Percentiles rank a stretch among this genome's conserved stretches.
Conservation (phyloP, 345 rosid genomes). For the Gossypium thurberi region DNA sequence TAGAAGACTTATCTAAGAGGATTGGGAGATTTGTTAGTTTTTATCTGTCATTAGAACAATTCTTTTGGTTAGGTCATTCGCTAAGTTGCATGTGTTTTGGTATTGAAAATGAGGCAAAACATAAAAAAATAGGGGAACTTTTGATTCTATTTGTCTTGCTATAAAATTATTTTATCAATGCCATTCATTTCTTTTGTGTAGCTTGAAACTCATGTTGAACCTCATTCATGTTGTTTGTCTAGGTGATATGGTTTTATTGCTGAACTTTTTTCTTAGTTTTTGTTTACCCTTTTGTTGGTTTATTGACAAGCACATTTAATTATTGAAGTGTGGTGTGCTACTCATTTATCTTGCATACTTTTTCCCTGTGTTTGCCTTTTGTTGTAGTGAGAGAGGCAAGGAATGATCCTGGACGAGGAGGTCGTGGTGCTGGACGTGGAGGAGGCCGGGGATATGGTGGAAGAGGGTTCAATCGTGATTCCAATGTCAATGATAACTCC, state of each 20-base stretch:
- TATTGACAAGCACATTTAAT: not conserved
- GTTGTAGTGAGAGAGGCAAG: constrained; percentile 66
- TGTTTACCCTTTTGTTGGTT: not conserved
- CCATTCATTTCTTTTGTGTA: not conserved
- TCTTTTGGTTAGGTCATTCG: not conserved
- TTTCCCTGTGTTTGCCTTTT: constrained; percentile 1
- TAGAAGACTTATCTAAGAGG: not conserved
- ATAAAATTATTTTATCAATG: not conserved
- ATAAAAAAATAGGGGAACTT: not conserved
- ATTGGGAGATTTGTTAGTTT: not conserved
- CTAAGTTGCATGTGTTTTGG: not conserved
- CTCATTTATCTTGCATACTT: not conserved
- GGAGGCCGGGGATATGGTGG: constrained; percentile 56
- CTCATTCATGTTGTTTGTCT: not conserved
- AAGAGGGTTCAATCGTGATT: constrained; percentile 55
- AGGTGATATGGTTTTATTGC: not conserved
- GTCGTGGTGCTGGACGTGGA: constrained; percentile 42
- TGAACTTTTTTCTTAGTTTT: not conserved
- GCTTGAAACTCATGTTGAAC: not conserved
- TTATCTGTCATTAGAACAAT: not conserved
- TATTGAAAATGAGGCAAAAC: not conserved
- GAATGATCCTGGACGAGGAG: constrained; percentile 65
- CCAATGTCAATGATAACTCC: constrained; percentile 33
- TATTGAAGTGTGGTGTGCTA: not conserved
- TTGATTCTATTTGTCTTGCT: not conserved